phyloP scores from a whole-genome alignment of 1,284 basidiomycete genomes.

The Sanguinoderma infundibulare region DNA sequence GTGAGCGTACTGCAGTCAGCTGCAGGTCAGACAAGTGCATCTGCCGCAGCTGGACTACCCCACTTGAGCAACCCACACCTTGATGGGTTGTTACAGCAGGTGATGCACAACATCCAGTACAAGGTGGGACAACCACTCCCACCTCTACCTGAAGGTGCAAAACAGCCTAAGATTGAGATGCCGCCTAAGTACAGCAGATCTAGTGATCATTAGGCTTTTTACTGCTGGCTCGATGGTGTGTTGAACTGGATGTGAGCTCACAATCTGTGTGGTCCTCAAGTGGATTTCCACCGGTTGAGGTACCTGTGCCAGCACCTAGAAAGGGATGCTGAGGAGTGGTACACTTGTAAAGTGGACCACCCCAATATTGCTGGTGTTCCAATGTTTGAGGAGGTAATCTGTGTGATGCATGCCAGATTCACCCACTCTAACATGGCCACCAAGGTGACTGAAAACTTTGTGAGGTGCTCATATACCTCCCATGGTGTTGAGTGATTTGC shows the following conservation, averaged over 20 bases:
- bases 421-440: slow-evolving; percentile 3
- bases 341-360: neutral
- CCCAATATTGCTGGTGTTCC: neutral
- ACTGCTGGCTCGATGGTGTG: neutral
- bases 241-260: neutral
- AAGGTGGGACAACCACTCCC: neutral
- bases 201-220: neutral
- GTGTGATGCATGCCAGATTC: slow-evolving; percentile 3
- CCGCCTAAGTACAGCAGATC: neutral
- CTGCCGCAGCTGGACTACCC: no score
- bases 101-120: neutral
- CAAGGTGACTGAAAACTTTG: neutral
- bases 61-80: neutral
- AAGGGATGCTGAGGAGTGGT: neutral
- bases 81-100: neutral
- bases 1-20: neutral
- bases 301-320: neutral
- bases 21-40: neutral
- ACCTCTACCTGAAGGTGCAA: neutral
- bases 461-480: neutral
- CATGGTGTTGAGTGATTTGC: neutral
- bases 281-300: neutral
- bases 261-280: slow-evolving; percentile 1
- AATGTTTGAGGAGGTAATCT: slow-evolving; percentile 2
- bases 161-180: slow-evolving; percentile 6